These are phyloP conservation scores for Hemisphaericaspora xylanilytica DNA, from an alignment of 1,139 yeast species.

Conservation along the genomic window DNA sequence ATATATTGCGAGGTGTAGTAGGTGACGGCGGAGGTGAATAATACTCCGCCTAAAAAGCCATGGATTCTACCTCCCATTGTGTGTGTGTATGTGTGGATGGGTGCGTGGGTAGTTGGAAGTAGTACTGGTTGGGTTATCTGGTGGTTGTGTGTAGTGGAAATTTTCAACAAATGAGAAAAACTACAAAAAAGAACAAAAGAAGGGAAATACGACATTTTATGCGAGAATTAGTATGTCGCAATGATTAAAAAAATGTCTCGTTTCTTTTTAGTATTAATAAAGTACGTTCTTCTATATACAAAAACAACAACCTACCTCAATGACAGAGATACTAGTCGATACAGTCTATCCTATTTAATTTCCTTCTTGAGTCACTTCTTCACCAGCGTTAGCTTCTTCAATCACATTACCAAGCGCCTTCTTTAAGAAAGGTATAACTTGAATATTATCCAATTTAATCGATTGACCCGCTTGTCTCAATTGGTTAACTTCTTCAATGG, in stretches of 20 bases:
- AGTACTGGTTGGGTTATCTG: no score
- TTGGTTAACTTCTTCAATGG: conserved; percentile 50
- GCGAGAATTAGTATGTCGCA: no score
- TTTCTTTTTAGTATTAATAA: no score
- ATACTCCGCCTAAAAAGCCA: conserved; percentile 69
- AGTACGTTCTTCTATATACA: no score
- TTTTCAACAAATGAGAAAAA: conserved; percentile 3
- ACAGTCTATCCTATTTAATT: no score
- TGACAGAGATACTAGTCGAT: no score
- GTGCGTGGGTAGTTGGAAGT: no score
- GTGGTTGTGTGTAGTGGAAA: conserved; percentile 14
- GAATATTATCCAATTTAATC: conserved; percentile 35
- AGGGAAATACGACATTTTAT: no score
- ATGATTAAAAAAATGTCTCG: no score
- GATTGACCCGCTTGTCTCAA: conserved; percentile 35
- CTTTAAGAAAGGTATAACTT: conserved; percentile 41
- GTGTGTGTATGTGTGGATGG: neutral
- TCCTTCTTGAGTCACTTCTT: neutral
- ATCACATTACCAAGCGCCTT: conserved; percentile 28
- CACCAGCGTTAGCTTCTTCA: conserved; percentile 14
- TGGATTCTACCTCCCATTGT: conserved; percentile 64
- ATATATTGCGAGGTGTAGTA: conserved; percentile 65
- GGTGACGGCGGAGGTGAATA: conserved; percentile 62
- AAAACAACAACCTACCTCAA: no score
- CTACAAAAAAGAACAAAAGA: neutral